phyloP scores from a whole-genome alignment of 371 early-diverging fungal genomes.

The Thermomucor indicae-seudaticae region DNA sequence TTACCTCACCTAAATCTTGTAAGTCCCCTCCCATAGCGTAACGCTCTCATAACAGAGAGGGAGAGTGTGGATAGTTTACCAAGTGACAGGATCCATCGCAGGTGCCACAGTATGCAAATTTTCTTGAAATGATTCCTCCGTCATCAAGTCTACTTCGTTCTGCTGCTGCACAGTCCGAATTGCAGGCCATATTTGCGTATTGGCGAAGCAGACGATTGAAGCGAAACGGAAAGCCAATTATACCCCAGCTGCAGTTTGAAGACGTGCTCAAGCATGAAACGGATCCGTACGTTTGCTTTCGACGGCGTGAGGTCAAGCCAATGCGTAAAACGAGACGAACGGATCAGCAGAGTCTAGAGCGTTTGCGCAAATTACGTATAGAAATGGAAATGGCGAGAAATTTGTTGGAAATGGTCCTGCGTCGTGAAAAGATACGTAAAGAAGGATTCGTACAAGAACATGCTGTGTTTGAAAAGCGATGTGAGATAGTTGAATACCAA shows the following conservation, averaged over 20 bases:
- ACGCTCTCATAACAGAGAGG: too few relatives aligned
- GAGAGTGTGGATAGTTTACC: too few relatives aligned
- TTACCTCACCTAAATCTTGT: slow-evolving; percentile 47
- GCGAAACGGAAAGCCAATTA: slow-evolving; percentile 53
- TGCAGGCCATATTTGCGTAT: slow-evolving; percentile 27
- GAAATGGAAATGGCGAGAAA: slow-evolving; percentile 77
- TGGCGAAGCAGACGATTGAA: slow-evolving; percentile 44
- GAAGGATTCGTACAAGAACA: slow-evolving; percentile 69
- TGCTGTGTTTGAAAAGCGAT: slow-evolving; percentile 53
- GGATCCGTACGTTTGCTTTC: slow-evolving; percentile 97
- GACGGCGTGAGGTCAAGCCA: slow-evolving; percentile 86
- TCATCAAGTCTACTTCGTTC: too few relatives aligned
- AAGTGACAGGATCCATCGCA: slow-evolving; percentile 32
- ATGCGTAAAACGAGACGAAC: slow-evolving; percentile 87
- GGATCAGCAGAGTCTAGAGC: slow-evolving; percentile 81
- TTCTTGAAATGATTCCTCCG: slow-evolving; percentile 4
- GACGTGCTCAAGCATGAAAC: slow-evolving; percentile 59
- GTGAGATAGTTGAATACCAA: slow-evolving; percentile 50
- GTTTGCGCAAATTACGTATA: slow-evolving; percentile 73
- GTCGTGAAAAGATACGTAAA: slow-evolving; percentile 72
- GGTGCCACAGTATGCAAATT: slow-evolving; percentile 18
- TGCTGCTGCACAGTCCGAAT: too few relatives aligned
- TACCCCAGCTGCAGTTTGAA: slow-evolving; percentile 63
- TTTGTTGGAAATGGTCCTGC: slow-evolving; percentile 76
- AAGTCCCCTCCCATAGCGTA: too few relatives aligned